phyloP scores from a whole-genome alignment of 352 stramenopile species.

The Phytophthora cryptogea region DNA sequence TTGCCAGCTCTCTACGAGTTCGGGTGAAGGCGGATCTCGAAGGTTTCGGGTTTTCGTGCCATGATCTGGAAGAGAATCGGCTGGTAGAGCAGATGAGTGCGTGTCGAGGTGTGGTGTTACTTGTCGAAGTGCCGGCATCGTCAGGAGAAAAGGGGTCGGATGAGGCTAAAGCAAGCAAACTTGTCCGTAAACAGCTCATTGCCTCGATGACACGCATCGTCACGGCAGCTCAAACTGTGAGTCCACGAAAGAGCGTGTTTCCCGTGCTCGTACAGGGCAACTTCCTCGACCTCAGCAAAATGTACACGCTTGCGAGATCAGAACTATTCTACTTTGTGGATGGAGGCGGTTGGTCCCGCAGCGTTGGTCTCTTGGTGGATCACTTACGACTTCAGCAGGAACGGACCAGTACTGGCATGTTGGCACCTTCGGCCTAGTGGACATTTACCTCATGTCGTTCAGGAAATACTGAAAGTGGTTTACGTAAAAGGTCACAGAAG shows the following conservation, averaged over 20 bases:
- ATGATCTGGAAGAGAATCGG: constrained; percentile 26
- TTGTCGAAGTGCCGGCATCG: constrained; percentile 33
- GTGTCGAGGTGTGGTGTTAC: constrained; percentile 36
- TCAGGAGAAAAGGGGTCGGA: constrained; percentile 24
- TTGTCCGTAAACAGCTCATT: constrained; percentile 41
- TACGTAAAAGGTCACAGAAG: too few relatives aligned
- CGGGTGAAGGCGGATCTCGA: constrained; percentile 32
- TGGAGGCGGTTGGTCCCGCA: constrained; percentile 46
- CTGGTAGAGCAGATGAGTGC: constrained; percentile 39
- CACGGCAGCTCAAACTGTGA: constrained; percentile 30
- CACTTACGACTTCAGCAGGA: constrained; percentile 48
- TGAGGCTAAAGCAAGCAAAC: constrained; percentile 33
- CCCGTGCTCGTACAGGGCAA: constrained; percentile 61
- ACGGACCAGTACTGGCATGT: constrained; percentile 19
- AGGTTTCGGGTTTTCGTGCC: constrained; percentile 31
- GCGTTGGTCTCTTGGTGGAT: constrained; percentile 44
- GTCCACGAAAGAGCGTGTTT: constrained; percentile 44
- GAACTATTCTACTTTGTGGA: constrained; percentile 76
- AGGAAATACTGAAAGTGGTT: too few relatives aligned
- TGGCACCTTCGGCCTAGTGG: constrained; percentile 4
- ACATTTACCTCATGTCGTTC: not conserved
- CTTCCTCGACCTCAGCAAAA: constrained; percentile 73
- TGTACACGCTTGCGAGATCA: constrained; percentile 73
- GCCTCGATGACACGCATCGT: constrained; percentile 48
- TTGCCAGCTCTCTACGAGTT: constrained; percentile 25